These are phyloP conservation scores for Fusarium chuoi DNA, from an alignment of 2,329 filamentous ascomycete species.

Conservation along the genomic window DNA sequence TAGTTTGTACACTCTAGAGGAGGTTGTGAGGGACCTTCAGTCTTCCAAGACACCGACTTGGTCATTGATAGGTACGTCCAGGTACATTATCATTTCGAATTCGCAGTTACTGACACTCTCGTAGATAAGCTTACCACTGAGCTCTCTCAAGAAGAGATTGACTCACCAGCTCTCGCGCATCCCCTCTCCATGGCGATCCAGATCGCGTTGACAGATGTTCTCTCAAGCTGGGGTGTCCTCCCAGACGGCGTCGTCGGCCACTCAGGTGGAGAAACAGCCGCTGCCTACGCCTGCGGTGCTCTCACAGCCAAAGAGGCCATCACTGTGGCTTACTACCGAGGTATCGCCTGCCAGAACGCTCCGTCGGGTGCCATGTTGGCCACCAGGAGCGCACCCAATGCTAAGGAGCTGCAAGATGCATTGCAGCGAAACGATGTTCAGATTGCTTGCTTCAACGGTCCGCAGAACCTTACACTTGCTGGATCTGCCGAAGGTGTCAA, in stretches of 20 bases:
- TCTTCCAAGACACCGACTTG: slow-evolving; percentile 5
- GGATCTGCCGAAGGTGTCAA: slow-evolving; percentile 32
- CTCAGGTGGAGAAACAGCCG: slow-evolving; percentile 37
- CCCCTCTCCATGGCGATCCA: slow-evolving; percentile 36
- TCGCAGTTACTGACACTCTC: neutral
- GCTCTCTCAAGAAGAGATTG: slow-evolving; percentile 29
- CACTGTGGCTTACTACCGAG: slow-evolving; percentile 36
- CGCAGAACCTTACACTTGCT: slow-evolving; percentile 37
- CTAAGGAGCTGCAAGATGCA: slow-evolving; percentile 30
- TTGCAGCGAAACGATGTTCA: slow-evolving; percentile 33
- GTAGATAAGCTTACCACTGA: slow-evolving; percentile 31
- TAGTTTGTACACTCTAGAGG: slow-evolving; percentile 27
- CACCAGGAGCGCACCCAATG: slow-evolving; percentile 26
- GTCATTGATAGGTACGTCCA: slow-evolving; percentile 25
- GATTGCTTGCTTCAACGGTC: slow-evolving; percentile 40
- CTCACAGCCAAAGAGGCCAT: slow-evolving; percentile 38
- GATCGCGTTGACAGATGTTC: slow-evolving; percentile 31
- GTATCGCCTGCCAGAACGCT: slow-evolving; percentile 37
- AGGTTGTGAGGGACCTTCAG: slow-evolving; percentile 26
- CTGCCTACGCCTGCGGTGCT: slow-evolving; percentile 37
- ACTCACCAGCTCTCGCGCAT: slow-evolving; percentile 29
- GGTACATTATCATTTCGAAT: rapidly evolving
- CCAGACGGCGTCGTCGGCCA: slow-evolving; percentile 38
- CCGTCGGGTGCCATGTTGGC: slow-evolving; percentile 33
- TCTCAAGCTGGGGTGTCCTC: slow-evolving; percentile 34